Base-by-base conservation (phyloP, 768 basidiomycete genomes). In the Pulveroboletus sp. region DNA sequence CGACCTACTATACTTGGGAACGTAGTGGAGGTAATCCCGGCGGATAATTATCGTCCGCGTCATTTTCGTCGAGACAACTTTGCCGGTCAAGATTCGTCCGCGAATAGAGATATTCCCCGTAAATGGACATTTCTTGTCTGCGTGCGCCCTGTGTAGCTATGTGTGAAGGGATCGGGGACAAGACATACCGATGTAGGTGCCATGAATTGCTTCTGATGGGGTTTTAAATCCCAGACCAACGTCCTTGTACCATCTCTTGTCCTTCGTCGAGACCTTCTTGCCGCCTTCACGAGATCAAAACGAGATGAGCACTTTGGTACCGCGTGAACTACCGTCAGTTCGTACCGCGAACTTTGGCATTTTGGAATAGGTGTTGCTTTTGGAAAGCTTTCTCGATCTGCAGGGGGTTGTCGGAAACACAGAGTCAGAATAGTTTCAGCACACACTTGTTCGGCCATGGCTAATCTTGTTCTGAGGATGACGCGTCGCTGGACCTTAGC, bases 81-180 rank as follows among this genome's bases (percentile, higher is more conserved):
- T 91, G 71, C 96, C 96, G 43, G 93, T 95, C 55, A 99, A 77
- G 75, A 99, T 99, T 64, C 96, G 94, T 48, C 96, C 96, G 68
- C 96, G 95, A 71, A 99, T 99, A 49, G 96, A 98, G 63, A 99
- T 77, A 60, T 93, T 78, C 57, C 95, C 90, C 58, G 92, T 94
- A 81, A 97, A 99, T 23, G 96, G 96, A 78, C 96, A 99, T 76
- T 99, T 99, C 81, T 98, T 98, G 83, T 99, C 96, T 93, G 62
- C 27, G 31, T 41, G 39, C 23, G 26, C 9, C 32, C 22, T 23
- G 19, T 55, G 35, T 31, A 54, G 44, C 24, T 14, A 30, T 43
- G 16, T 22, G 13, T 2, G 10, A 26, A 37, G 19, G n/a, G 13
- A 37, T 45, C 27, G 23, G 24, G 29, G 30, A 23, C 20, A 23